Percentiles rank a stretch among this genome's conserved stretches.
Evolutionary conservation across 768 basidiomycete species (phyloP).

Genomic region (Tylopilus plumbeoviolaceoides): DNA sequence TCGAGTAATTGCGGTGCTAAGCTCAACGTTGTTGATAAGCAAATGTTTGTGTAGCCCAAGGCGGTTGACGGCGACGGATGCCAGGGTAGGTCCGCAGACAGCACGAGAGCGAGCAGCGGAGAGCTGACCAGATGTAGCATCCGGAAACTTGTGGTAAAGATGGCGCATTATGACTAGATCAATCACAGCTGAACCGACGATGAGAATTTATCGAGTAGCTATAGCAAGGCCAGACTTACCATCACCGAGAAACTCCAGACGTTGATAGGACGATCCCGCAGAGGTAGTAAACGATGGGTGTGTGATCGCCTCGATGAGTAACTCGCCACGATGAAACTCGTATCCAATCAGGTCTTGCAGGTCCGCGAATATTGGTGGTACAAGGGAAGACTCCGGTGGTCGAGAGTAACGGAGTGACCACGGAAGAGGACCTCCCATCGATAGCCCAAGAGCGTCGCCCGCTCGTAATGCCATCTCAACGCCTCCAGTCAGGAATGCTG

Average conservation of each 20-base stretch:
- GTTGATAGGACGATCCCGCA: conserved; percentile 68
- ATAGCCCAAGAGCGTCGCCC: conserved; percentile 62
- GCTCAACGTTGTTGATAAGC: conserved; percentile 63
- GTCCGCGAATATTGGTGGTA: conserved; percentile 45
- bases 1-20: conserved; percentile 58
- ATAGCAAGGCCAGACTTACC: conserved; percentile 44
- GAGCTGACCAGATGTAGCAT: conserved; percentile 73
- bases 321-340: conserved; percentile 54
- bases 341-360: conserved; percentile 71
- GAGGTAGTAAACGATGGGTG: conserved; percentile 69
- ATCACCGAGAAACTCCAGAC: conserved; percentile 87
- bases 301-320: conserved; percentile 77
- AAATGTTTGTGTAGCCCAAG: conserved; percentile 67
- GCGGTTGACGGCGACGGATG: conserved; percentile 60
- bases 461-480: conserved; percentile 61
- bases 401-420: conserved; percentile 61
- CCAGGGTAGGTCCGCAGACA: conserved; percentile 71
- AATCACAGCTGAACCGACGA: conserved; percentile 49
- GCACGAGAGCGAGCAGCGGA: conserved; percentile 66
- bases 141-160: conserved; percentile 64
- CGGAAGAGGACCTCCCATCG: conserved; percentile 65
- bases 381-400: conserved; percentile 28
- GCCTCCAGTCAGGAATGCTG: conserved; percentile 69
- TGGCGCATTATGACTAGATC: conserved; percentile 70
- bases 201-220: conserved; percentile 3